These are phyloP conservation scores for Diplotaxis tenuifolia DNA, from an alignment of 345 rosid species.

Conservation along the genomic window DNA sequence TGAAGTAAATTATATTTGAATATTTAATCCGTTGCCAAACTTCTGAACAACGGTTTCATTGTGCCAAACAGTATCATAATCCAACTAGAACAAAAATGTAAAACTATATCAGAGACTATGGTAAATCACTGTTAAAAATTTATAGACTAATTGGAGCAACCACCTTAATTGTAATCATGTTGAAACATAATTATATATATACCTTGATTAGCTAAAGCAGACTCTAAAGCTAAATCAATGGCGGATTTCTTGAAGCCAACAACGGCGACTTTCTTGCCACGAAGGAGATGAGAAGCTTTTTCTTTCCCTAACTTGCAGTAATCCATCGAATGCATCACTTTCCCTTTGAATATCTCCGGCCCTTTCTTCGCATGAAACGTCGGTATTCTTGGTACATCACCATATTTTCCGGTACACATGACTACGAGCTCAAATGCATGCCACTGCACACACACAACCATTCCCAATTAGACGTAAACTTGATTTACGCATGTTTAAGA, in stretches of 20 bases:
- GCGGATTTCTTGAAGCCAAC: constrained; percentile 87
- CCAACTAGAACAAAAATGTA: neutral
- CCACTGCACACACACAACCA: constrained; percentile 49
- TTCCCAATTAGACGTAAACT: neutral
- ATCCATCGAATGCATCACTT: constrained; percentile 70
- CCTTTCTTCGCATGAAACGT: constrained; percentile 55
- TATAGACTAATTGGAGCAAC: neutral
- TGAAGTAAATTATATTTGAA: neutral
- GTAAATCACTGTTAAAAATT: neutral
- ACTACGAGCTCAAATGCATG: constrained; percentile 69
- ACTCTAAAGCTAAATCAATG: constrained; percentile 86
- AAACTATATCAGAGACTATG: no score
- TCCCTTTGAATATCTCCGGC: constrained; percentile 61
- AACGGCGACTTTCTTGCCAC: constrained; percentile 63
- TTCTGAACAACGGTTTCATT: neutral
- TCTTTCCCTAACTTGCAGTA: constrained; percentile 81
- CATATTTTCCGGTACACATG: constrained; percentile 74
- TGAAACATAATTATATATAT: neutral
- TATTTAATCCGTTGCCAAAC: neutral
- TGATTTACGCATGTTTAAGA: constrained; percentile 2
- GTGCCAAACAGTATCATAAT: neutral
- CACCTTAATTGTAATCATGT: neutral
- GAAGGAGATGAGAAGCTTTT: constrained; percentile 53
- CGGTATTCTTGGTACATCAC: constrained; percentile 69
- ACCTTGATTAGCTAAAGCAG: constrained; percentile 90